Evolutionary conservation across 139 green algal species (phyloP).

Genomic region (Medakamo hakoo): DNA sequence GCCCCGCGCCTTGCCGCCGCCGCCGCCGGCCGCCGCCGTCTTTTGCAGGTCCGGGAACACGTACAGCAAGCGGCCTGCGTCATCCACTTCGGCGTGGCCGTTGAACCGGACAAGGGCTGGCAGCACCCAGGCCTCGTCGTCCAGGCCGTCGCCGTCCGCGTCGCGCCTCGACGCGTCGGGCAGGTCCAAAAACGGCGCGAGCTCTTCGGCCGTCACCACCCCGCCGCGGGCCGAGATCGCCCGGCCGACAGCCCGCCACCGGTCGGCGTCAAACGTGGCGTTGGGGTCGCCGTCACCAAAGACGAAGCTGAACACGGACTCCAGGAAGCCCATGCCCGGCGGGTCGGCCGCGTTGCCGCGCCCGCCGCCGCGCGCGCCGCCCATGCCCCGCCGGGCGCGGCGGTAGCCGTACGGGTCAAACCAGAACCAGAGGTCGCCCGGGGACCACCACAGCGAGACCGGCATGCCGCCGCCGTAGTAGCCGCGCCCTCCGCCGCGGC

Average conservation of each 20-base stretch:
- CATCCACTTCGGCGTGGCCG: slow-evolving; percentile 58
- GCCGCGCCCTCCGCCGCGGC: slow-evolving; percentile 3
- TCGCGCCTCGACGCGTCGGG: slow-evolving; percentile 1
- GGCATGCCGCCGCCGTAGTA: slow-evolving; percentile 7
- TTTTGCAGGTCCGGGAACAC: slow-evolving; percentile 52
- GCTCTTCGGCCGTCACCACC: slow-evolving; percentile 78
- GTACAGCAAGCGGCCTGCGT: slow-evolving; percentile 65
- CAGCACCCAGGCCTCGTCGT: slow-evolving; percentile 63
- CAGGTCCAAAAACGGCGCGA: slow-evolving; percentile 69
- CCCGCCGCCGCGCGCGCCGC: neutral
- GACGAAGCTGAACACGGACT: slow-evolving; percentile 80
- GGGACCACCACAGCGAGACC: slow-evolving; percentile 21
- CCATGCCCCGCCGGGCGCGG: slow-evolving; percentile 5
- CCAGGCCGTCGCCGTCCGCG: slow-evolving; percentile 17
- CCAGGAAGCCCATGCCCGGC: slow-evolving; percentile 50
- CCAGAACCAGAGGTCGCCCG: slow-evolving; percentile 36
- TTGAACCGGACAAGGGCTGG: slow-evolving; percentile 66
- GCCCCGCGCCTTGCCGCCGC: no score
- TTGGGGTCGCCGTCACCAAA: slow-evolving; percentile 90
- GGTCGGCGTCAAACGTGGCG: slow-evolving; percentile 38
- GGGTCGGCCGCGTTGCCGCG: neutral
- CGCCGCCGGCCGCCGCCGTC: slow-evolving; percentile 27
- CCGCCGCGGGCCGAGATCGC: slow-evolving; percentile 37
- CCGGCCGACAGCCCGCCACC: slow-evolving; percentile 42
- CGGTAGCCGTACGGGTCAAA: slow-evolving; percentile 46